Percentiles rank a stretch among this genome's conserved stretches.
These are phyloP conservation scores for Dipodascus geniculatus DNA, from an alignment of 805 yeast species.

Conservation along the genomic window DNA sequence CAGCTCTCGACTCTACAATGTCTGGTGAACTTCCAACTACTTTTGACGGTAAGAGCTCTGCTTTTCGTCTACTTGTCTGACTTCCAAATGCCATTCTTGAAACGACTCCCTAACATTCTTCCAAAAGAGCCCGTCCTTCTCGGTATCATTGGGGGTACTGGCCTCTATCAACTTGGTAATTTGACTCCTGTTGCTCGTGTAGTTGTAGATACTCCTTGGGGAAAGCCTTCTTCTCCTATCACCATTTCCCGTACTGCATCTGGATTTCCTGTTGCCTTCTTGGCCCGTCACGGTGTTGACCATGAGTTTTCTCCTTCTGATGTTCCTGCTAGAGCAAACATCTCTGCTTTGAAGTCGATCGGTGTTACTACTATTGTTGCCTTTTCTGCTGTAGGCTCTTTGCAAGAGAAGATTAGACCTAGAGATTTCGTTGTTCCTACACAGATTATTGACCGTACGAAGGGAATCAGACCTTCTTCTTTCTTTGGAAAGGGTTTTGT, in stretches of 20 bases:
- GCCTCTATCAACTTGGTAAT: constrained; percentile 78
- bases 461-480: constrained; percentile 83
- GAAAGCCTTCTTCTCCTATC: constrained; percentile 86
- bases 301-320: constrained; percentile 86
- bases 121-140: constrained; percentile 51
- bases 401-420: constrained; percentile 80
- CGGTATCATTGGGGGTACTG: constrained; percentile 96
- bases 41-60: constrained; percentile 15
- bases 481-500: constrained; percentile 89
- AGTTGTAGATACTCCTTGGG: constrained; percentile 91
- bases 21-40: constrained; percentile 15
- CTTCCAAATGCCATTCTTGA: not conserved
- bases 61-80: not conserved
- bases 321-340: constrained; percentile 89
- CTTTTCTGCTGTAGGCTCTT: constrained; percentile 92
- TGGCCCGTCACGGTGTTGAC: constrained; percentile 87
- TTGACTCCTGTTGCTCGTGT: constrained; percentile 77
- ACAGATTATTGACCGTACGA: constrained; percentile 93
- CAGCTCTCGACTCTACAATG: constrained; percentile 2
- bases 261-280: constrained; percentile 83
- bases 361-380: constrained; percentile 87
- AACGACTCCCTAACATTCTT: not conserved
- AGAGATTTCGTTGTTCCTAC: constrained; percentile 95
- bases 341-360: constrained; percentile 82
- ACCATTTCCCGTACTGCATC: constrained; percentile 68